phyloP scores from a whole-genome alignment of 495 filamentous ascomycete genomes.

The Darksidea phi region DNA sequence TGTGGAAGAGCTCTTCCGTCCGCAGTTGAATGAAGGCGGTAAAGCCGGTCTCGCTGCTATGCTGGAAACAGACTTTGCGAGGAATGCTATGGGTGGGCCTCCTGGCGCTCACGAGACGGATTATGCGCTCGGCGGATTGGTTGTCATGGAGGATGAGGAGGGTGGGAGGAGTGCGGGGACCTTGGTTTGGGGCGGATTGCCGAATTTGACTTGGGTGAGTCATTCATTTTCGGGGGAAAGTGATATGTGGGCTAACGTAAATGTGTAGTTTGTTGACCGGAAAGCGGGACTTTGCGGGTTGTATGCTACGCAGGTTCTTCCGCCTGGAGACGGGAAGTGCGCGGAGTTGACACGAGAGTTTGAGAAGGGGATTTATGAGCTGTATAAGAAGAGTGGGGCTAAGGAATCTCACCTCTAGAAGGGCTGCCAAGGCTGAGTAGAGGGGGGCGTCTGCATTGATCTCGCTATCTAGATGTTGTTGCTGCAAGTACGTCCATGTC shows the following conservation, averaged over 20 bases:
- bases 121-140: constrained; percentile 42
- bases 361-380: constrained; percentile 17
- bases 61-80: neutral
- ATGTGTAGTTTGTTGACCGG: constrained; percentile 12
- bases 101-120: constrained; percentile 25
- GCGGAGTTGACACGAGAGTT: constrained; percentile 9
- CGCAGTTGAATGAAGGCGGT: constrained; percentile 17
- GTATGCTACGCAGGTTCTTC: constrained; percentile 15
- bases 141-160: constrained; percentile 37
- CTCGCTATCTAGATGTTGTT: too few species aligned
- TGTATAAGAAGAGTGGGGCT: constrained; percentile 5
- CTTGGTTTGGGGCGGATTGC: constrained; percentile 40
- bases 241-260: neutral
- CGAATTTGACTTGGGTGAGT: constrained; percentile 41
- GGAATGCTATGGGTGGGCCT: constrained; percentile 18
- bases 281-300: constrained; percentile 17
- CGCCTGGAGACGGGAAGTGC: constrained; percentile 20
- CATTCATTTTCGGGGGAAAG: neutral
- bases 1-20: constrained; percentile 53
- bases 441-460: too few species aligned
- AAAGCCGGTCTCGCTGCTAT: neutral
- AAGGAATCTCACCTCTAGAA: constrained; percentile 1
- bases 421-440: neutral
- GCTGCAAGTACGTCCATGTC: too few species aligned
- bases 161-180: constrained; percentile 37